A percentile compares a stretch with the other conserved stretches of the same genome.
These are phyloP conservation scores for Xylaria polymorpha DNA, from an alignment of 2,329 filamentous ascomycete species.

Conservation along the genomic window DNA sequence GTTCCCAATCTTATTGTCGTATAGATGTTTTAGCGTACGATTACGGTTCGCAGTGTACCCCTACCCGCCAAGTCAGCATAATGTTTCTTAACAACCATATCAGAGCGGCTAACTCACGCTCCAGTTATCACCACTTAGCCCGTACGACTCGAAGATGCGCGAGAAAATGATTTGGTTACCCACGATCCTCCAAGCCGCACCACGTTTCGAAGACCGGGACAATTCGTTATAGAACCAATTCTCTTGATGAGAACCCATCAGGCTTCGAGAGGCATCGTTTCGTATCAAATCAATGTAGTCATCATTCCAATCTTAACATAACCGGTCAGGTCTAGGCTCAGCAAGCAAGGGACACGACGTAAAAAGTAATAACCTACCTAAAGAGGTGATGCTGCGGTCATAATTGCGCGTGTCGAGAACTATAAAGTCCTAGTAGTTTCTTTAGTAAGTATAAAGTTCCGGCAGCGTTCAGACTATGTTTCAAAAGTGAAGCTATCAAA, in stretches of 20 bases:
- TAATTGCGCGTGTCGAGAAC: conserved; percentile 78
- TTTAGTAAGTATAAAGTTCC: conserved; percentile 67
- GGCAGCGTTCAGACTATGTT: neutral
- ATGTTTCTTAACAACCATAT: neutral
- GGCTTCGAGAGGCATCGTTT: conserved; percentile 72
- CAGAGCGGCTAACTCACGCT: conserved; percentile 45
- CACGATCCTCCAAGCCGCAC: conserved; percentile 76
- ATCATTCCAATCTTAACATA: conserved; percentile 66
- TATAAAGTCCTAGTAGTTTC: conserved; percentile 63
- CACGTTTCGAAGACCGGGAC: conserved; percentile 68
- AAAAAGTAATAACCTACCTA: conserved; percentile 44
- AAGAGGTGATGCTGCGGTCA: conserved; percentile 70
- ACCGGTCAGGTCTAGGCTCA: conserved; percentile 21
- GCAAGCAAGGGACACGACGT: neutral
- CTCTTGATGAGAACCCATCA: conserved; percentile 80
- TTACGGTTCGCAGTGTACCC: conserved; percentile 78
- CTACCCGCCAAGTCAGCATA: conserved; percentile 49
- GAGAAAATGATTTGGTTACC: conserved; percentile 79
- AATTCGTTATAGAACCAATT: conserved; percentile 77
- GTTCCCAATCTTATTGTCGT: conserved; percentile 75
- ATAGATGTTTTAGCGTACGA: conserved; percentile 74
- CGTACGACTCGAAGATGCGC: conserved; percentile 55
- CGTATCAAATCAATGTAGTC: conserved; percentile 70
- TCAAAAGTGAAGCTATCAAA: too few relatives aligned
- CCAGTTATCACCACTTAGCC: conserved; percentile 52